These are phyloP conservation scores for Colletotrichum lentis DNA, from an alignment of 2,329 filamentous ascomycete genomes.

Conservation along the genomic window DNA sequence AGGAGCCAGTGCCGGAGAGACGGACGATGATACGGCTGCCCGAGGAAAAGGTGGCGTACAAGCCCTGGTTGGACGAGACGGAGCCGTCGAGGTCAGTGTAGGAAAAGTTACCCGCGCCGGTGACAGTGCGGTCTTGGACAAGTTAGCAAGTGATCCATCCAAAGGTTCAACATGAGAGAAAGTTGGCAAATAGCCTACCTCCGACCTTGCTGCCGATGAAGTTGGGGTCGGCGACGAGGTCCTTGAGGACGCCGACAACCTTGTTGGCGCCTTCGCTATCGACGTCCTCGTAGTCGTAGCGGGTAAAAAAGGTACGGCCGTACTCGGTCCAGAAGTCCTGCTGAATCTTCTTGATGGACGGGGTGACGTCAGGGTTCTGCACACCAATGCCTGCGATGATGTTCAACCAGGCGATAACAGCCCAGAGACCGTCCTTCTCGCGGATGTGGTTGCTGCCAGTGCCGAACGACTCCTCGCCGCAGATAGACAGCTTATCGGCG, in stretches of 20 bases:
- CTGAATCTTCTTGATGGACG: conserved; percentile 95
- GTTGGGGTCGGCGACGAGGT: conserved; percentile 74
- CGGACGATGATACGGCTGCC: conserved; percentile 95
- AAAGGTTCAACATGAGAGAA: not conserved
- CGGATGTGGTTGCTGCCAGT: conserved; percentile 98
- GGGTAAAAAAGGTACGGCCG: conserved; percentile 97
- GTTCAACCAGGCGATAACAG: conserved; percentile 96
- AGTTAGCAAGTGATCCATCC: conserved; percentile 39
- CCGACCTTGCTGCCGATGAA: conserved; percentile 86
- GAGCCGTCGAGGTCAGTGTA: conserved; percentile 99
- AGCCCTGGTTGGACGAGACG: conserved; percentile 92
- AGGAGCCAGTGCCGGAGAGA: conserved; percentile 92
- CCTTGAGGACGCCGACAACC: conserved; percentile 81
- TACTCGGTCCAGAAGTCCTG: conserved; percentile 97
- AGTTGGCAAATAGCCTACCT: conserved; percentile 55
- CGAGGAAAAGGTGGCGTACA: conserved; percentile 93
- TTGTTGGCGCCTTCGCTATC: conserved; percentile 91
- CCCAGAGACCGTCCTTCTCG: conserved; percentile 99
- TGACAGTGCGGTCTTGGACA: conserved; percentile 74
- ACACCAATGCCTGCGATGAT: conserved; percentile 95
- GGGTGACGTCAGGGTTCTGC: conserved; percentile 78
- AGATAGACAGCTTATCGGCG: conserved; percentile 95
- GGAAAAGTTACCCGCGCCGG: conserved; percentile 92
- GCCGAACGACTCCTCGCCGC: conserved; percentile 97
- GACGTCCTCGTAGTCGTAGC: conserved; percentile 97